A percentile compares a stretch with the other conserved stretches of the same genome.
phyloP scores from a whole-genome alignment of 2,329 filamentous ascomycete genomes.

The Metarhizium humberi region DNA sequence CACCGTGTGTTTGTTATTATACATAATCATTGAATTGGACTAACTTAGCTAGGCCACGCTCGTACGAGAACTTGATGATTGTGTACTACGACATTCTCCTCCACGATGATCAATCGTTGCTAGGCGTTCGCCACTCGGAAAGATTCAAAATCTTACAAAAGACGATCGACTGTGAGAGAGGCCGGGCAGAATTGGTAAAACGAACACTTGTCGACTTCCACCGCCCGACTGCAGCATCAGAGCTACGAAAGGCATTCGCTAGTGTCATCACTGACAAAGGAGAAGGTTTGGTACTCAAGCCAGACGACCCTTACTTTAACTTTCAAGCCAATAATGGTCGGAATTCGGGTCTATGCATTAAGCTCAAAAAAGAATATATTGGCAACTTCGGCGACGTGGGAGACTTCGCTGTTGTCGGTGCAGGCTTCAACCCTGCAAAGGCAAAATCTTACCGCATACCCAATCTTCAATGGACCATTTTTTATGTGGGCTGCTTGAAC shows the following conservation, averaged over 20 bases:
- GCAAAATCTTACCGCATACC: slow-evolving; percentile 45
- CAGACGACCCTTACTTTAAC: slow-evolving; percentile 69
- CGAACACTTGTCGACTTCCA: slow-evolving; percentile 61
- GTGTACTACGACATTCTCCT: slow-evolving; percentile 51
- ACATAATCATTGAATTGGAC: neutral
- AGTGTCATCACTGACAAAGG: slow-evolving; percentile 53
- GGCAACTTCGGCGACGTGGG: slow-evolving; percentile 69
- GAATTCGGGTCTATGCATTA: slow-evolving; percentile 53
- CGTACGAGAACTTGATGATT: slow-evolving; percentile 50
- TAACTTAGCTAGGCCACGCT: slow-evolving; percentile 31
- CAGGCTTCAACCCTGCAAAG: slow-evolving; percentile 56
- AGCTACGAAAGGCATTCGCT: slow-evolving; percentile 57
- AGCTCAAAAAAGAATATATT: slow-evolving; percentile 82
- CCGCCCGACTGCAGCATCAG: slow-evolving; percentile 36
- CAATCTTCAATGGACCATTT: slow-evolving; percentile 65
- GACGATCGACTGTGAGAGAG: slow-evolving; percentile 41
- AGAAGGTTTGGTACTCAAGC: slow-evolving; percentile 77
- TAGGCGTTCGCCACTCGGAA: slow-evolving; percentile 44
- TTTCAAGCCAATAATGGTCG: slow-evolving; percentile 27
- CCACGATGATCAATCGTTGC: slow-evolving; percentile 42
- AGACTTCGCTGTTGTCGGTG: slow-evolving; percentile 74
- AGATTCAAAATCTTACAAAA: slow-evolving; percentile 50
- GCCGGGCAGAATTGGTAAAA: slow-evolving; percentile 57
- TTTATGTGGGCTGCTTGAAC: slow-evolving; percentile 66
- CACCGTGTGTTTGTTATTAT: slow-evolving; percentile 38